Evolutionary conservation across 805 yeast species (phyloP), one percentile per base, ranked within the genome.

Genomic region (Candida ficus): DNA sequence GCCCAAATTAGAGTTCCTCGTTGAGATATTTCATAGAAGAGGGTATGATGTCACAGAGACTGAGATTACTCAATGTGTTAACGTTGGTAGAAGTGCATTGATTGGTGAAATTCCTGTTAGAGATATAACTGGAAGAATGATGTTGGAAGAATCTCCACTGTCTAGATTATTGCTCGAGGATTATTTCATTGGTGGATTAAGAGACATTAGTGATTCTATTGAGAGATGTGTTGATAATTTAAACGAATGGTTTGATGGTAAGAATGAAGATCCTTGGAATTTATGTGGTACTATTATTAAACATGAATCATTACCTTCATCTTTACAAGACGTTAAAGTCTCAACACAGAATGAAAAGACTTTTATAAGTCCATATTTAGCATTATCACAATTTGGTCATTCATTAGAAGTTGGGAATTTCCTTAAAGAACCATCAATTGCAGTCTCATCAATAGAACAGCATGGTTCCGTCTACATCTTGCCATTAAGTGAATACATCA

Each of bases 131-230:
- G 47, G 44, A 11, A 14, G 37, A 4, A 16, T 39, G 8, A 37
- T 51, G 17, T 31, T 41, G 0, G 31, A 43, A 7, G 52, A 60
- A 25, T 73, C 80, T 1, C 80, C 82, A 0, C 44, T 72, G 8
- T 50, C 73, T 16, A 61, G 61, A 23, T 67, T 64, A 16, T 44
- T 64, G 1, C 41, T 77, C 14, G 76, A 74, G 30, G 61, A 59
- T 20, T 78, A 78, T 43, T 73, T 58, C 39, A 61, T 69, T 33
- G 83, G 83, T 2, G 83, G 83, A 0, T 37, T 75, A 9, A 62
- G 65, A 23, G 81, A 77, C 33, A 67, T 76, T 40, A 54, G 64
- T 2, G 46, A 54, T 28, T 62, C 77, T 2, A 58, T 67, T 1
- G 46, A 56, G 12, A 52, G 45, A 16, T 78, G 83, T 44, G 18